A percentile compares a stretch with the other conserved stretches of the same genome.
Conservation (phyloP, 495 filamentous ascomycete species). For the Aspergillus ostianus region DNA sequence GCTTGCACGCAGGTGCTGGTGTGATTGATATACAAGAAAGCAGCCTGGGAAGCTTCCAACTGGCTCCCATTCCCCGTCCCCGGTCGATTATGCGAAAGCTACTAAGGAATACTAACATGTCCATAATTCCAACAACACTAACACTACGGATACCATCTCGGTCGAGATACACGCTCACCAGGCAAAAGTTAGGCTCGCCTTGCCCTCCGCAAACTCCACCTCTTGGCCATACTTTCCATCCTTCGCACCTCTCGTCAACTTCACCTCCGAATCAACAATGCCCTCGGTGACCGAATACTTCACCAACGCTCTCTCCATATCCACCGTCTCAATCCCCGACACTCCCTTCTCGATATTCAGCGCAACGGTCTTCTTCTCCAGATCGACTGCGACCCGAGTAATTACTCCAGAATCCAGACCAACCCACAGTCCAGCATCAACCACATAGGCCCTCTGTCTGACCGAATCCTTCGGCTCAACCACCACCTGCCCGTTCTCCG, state of each 20-base stretch:
- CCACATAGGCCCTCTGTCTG: conserved; percentile 42
- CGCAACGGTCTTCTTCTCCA: neutral
- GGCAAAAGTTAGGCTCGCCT: neutral
- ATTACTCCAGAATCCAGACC: neutral
- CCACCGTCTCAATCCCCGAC: neutral
- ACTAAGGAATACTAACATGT: too few species aligned
- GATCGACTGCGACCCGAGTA: neutral
- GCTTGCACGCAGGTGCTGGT: too few species aligned
- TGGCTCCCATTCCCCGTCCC: too few species aligned
- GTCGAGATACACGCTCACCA: neutral
- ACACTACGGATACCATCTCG: too few species aligned
- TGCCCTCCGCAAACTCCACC: neutral
- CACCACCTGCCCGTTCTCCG: conserved; percentile 11
- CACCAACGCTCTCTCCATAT: neutral
- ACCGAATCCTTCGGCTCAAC: conserved; percentile 43
- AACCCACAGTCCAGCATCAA: conserved; percentile 3
- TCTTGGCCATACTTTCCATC: neutral
- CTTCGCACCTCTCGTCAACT: neutral
- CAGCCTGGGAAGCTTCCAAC: too few species aligned
- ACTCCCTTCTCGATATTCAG: neutral
- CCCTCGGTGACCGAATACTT: neutral
- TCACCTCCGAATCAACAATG: neutral
- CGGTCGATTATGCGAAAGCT: too few species aligned
- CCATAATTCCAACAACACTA: too few species aligned
- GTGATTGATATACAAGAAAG: too few species aligned